Evolutionary conservation across 129 eudicot genomes (phyloP).

Genomic region (Glebionis coronaria): DNA sequence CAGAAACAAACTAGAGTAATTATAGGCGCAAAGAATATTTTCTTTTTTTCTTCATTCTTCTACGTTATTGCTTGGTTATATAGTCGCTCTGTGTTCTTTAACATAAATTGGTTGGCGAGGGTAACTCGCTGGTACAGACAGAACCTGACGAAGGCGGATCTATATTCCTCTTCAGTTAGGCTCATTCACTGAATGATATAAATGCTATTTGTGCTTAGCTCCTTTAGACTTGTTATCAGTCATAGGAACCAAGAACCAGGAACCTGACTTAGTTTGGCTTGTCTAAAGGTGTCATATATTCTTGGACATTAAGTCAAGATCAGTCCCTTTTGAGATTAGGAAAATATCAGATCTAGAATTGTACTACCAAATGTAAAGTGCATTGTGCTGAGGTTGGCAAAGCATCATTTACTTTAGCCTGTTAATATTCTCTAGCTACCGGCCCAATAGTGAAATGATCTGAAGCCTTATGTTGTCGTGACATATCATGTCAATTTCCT

Average conservation of each 20-base stretch:
- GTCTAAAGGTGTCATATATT: constrained; percentile 19
- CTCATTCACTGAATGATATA: constrained; percentile 10
- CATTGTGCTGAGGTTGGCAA: constrained; percentile 14
- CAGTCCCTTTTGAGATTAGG: constrained; percentile 14
- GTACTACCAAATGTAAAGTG: constrained; percentile 10
- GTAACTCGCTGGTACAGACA: too few species aligned
- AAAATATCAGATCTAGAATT: constrained; percentile 9
- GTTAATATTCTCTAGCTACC: constrained; percentile 20
- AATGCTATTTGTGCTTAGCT: constrained; percentile 15
- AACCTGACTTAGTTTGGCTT: constrained; percentile 16
- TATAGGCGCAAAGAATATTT: too few species aligned
- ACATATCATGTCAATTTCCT: too few species aligned
- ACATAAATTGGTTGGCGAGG: background rate
- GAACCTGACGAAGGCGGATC: too few species aligned
- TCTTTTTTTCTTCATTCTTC: too few species aligned
- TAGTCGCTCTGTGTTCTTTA: background rate
- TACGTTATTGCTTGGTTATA: too few species aligned
- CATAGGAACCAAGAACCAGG: constrained; percentile 9
- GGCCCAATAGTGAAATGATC: background rate
- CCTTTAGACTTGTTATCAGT: constrained; percentile 16
- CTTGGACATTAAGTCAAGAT: constrained; percentile 8
- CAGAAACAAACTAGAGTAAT: too few species aligned
- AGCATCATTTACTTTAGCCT: constrained; percentile 8
- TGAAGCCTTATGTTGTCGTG: too few species aligned
- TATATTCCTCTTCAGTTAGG: too few species aligned